phyloP scores from a whole-genome alignment of 495 filamentous ascomycete species.

The Parmelia sp. region DNA sequence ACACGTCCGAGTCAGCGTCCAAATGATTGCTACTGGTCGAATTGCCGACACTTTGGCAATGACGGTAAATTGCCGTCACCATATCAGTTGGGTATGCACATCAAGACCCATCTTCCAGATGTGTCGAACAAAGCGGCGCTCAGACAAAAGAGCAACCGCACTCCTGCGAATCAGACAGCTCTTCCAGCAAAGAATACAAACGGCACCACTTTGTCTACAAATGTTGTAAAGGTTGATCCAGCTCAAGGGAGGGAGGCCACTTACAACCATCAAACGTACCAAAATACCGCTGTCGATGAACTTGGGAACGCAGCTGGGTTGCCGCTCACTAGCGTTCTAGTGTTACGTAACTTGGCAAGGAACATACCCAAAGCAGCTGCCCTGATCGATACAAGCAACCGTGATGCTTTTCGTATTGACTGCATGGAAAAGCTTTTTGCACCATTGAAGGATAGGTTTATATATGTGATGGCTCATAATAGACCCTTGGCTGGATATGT shows the following conservation, averaged over 20 bases:
- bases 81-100: constrained; percentile 48
- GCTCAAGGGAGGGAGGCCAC: constrained; percentile 38
- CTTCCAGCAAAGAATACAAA: constrained; percentile 46
- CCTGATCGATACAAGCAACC: constrained; percentile 11
- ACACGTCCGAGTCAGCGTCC: constrained; percentile 12
- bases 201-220: constrained; percentile 40
- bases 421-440: constrained; percentile 43
- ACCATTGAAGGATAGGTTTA: constrained; percentile 38
- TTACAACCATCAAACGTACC: constrained; percentile 40
- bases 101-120: constrained; percentile 59
- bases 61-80: constrained; percentile 37
- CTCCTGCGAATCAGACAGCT: constrained; percentile 40
- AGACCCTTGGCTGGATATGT: constrained; percentile 41
- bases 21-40: constrained; percentile 50
- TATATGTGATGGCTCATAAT: constrained; percentile 43
- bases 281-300: constrained; percentile 76
- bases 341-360: constrained; percentile 82
- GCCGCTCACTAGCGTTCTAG: constrained; percentile 73
- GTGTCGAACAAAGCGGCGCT: constrained; percentile 31
- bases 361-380: constrained; percentile 48
- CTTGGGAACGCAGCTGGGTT: constrained; percentile 73
- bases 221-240: constrained; percentile 38
- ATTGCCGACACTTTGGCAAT: constrained; percentile 41
- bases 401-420: constrained; percentile 28
- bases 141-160: constrained; percentile 27